A percentile compares a stretch with the other conserved stretches of the same genome.
Conservation (phyloP, 2,329 filamentous ascomycete species). For the Zelopaecilomyces penicillatus region DNA sequence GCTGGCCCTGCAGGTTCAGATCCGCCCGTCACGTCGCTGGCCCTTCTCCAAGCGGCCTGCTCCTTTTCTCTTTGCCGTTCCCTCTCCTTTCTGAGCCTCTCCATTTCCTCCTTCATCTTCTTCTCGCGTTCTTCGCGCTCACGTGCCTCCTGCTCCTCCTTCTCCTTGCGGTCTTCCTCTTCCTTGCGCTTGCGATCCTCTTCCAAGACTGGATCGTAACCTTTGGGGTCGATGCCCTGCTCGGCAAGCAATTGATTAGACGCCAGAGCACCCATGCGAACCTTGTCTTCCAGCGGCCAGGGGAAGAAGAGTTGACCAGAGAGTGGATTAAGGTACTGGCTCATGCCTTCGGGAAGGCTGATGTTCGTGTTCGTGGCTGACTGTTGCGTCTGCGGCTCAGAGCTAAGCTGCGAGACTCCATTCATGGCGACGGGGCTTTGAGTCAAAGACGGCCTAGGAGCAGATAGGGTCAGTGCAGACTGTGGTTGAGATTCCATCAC, state of each 20-base stretch:
- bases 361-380: constrained; percentile 26
- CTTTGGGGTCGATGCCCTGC: constrained; percentile 51
- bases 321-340: constrained; percentile 45
- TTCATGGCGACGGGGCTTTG: constrained; percentile 27
- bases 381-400: constrained; percentile 26
- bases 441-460: constrained; percentile 24
- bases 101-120: constrained; percentile 29
- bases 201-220: constrained; percentile 49
- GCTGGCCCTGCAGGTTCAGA: constrained; percentile 16
- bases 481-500: constrained; percentile 21
- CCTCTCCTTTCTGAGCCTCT: constrained; percentile 31
- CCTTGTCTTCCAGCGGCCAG: constrained; percentile 66
- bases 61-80: constrained; percentile 35
- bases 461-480: constrained; percentile 23
- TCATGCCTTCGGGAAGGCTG: constrained; percentile 40
- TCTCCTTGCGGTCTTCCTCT: constrained; percentile 39
- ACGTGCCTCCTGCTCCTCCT: constrained; percentile 38
- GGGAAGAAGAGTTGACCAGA: constrained; percentile 59
- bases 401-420: constrained; percentile 18
- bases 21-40: constrained; percentile 23
- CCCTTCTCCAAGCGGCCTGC: constrained; percentile 32
- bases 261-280: constrained; percentile 60
- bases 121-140: constrained; percentile 40
- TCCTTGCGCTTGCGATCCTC: constrained; percentile 42
- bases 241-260: constrained; percentile 54